A percentile compares a stretch with the other conserved stretches of the same genome.
These are phyloP conservation scores for Magnusiomyces suaveolens DNA, from an alignment of 1,139 yeast genomes.

Conservation along the genomic window DNA sequence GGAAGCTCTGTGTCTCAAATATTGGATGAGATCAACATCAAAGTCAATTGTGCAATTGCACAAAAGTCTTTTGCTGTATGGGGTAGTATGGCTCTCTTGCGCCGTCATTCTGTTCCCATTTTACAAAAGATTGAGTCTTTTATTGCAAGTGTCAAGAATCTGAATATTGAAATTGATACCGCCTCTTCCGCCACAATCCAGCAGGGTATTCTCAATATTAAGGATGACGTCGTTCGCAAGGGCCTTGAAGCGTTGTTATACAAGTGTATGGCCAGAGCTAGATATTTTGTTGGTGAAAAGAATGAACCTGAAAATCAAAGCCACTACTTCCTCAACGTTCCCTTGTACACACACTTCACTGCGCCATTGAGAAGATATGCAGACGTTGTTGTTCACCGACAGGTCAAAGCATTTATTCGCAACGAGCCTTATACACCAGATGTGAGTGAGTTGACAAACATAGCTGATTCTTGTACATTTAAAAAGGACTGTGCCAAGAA, in stretches of 20 bases:
- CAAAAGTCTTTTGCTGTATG: conserved; percentile 64
- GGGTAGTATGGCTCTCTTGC: conserved; percentile 73
- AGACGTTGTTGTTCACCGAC: conserved; percentile 87
- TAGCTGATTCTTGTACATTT: conserved; percentile 88
- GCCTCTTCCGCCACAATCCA: conserved; percentile 65
- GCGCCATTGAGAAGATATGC: conserved; percentile 89
- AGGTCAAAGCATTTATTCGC: conserved; percentile 57
- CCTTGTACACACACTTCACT: conserved; percentile 84
- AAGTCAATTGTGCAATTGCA: conserved; percentile 80
- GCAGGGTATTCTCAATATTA: conserved; percentile 55
- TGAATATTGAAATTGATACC: conserved; percentile 57
- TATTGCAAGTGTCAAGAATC: conserved; percentile 54
- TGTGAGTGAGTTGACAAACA: conserved; percentile 62
- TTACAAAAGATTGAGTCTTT: conserved; percentile 74
- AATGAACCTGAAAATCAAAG: conserved; percentile 64
- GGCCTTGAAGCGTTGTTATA: conserved; percentile 71
- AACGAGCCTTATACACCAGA: conserved; percentile 42
- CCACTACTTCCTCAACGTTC: conserved; percentile 74
- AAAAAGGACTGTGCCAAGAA: conserved; percentile 88
- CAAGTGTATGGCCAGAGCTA: conserved; percentile 79
- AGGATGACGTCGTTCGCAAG: conserved; percentile 54
- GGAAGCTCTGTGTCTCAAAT: conserved; percentile 49
- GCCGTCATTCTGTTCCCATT: conserved; percentile 83
- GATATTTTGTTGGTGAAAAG: conserved; percentile 80
- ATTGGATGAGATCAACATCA: conserved; percentile 66